Percentiles rank a stretch among this genome's conserved stretches.
These are phyloP conservation scores for Suillus ampliporus DNA, from an alignment of 768 basidiomycete genomes.

Conservation along the genomic window DNA sequence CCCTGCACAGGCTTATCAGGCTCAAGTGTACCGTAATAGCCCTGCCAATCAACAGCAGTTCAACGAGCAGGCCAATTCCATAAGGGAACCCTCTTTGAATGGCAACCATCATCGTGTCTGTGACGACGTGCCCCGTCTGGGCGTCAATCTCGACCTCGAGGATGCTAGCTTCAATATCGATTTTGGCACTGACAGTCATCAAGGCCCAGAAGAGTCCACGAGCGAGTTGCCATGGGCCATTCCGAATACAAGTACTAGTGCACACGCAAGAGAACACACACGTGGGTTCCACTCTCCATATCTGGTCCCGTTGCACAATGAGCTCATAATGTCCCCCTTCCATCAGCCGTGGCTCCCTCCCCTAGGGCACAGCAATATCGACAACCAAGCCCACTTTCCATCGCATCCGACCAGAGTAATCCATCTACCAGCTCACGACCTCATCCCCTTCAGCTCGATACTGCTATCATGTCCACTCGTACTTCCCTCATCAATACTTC, in stretches of 20 bases:
- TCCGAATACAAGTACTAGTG: background rate
- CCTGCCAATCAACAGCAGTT: conserved; percentile 36
- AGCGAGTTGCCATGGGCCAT: conserved; percentile 66
- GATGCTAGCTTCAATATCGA: conserved; percentile 65
- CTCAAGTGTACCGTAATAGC: conserved; percentile 65
- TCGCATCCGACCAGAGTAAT: conserved; percentile 44
- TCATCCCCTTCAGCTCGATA: conserved; percentile 66
- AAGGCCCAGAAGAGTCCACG: conserved; percentile 51
- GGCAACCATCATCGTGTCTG: conserved; percentile 30
- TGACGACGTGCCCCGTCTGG: conserved; percentile 44
- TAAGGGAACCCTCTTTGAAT: conserved; percentile 30
- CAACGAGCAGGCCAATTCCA: conserved; percentile 29
- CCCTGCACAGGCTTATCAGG: conserved; percentile 82
- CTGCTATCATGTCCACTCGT: conserved; percentile 48
- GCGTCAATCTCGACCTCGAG: conserved; percentile 55
- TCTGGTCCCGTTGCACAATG: conserved; percentile 35
- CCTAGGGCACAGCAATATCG: conserved; percentile 35
- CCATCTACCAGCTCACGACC: conserved; percentile 40
- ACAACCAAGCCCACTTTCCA: conserved; percentile 44
- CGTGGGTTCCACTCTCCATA: conserved; percentile 45
- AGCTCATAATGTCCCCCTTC: conserved; percentile 27
- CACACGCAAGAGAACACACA: conserved; percentile 37
- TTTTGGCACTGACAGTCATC: conserved; percentile 44
- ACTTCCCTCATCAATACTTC: conserved; percentile 50
- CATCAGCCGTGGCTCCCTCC: conserved; percentile 31